Conservation (phyloP, 106 monocot species). For the Chionographis japonica region DNA sequence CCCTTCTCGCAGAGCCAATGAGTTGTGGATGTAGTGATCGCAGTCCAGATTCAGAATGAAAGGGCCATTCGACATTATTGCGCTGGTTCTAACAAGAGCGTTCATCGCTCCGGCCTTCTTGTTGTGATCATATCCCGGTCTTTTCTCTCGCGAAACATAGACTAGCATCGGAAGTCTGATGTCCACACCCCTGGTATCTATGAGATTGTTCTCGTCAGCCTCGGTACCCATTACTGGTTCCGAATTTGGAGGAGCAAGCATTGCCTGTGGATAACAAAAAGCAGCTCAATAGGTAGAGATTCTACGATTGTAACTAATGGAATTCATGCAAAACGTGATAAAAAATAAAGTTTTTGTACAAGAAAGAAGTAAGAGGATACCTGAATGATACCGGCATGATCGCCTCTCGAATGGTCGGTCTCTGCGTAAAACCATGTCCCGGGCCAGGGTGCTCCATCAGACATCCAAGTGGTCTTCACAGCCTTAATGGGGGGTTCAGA, state of each 20-base stretch:
- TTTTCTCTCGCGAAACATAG: conserved; percentile 87
- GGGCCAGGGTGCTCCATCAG: conserved; percentile 92
- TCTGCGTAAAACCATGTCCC: conserved; percentile 70
- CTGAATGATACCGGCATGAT: conserved; percentile 97
- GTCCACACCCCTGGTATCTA: conserved; percentile 60
- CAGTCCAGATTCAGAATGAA: conserved; percentile 95
- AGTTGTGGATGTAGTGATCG: conserved; percentile 93
- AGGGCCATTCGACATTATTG: conserved; percentile 95
- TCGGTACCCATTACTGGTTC: conserved; percentile 59
- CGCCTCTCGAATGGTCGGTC: conserved; percentile 65
- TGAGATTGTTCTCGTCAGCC: conserved; percentile 11
- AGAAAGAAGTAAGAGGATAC: conserved; percentile 17
- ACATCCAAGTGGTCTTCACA: conserved; percentile 86
- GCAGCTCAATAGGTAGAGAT: neutral
- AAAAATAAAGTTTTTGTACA: too few relatives aligned
- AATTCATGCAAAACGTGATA: neutral
- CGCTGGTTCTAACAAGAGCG: conserved; percentile 79
- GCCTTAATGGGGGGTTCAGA: conserved; percentile 25
- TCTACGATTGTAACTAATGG: too few relatives aligned
- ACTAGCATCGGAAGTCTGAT: conserved; percentile 91
- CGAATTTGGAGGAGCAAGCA: conserved; percentile 83
- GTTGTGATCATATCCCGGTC: conserved; percentile 97
- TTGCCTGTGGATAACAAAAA: conserved; percentile 37
- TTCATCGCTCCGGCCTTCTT: conserved; percentile 99
- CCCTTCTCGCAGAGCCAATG: conserved; percentile 71